Evolutionary conservation across 345 rosid genomes (phyloP), one percentile per base, ranked within the genome.

Genomic region (Mangifera indica): DNA sequence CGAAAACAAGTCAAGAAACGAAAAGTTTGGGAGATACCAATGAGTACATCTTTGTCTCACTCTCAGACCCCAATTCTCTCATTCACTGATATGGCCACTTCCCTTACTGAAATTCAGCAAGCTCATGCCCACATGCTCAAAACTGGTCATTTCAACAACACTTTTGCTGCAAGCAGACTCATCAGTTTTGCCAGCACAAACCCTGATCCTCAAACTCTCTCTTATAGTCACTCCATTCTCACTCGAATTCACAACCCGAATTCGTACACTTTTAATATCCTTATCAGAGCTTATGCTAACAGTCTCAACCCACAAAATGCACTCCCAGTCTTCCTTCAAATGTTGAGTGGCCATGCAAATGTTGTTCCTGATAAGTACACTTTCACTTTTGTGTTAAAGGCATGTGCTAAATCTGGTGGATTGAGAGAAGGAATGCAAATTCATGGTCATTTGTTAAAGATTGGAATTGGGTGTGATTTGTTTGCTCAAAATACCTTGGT

Each of bases 221-320:
- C 82, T 66, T 82, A 79, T 67, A 83, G 86, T 56, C 88, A 60
- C 72, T 79, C 86, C 7, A 45, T 86, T 59, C 76, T 84, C 76
- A 67, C 52, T 66, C 80, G 60, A 21, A 71, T 81, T 63, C 64
- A 73, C 3, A 22, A 29, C 64, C 86, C 87, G 15, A 82, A 75
- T 66, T 76, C 83, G 2, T 86, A 65, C 76, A 79, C 85, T 42
- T 82, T 44, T 69, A 79, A 81, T 60, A 37, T 88, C 63, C 56
- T 86, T 5, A 76, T 84, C 59, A 75, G 85, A 76, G 88, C 80
- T 72, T 82, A 82, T 51, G 85, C 88, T 49, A 86, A 82, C 56
- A 75, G 85, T 68, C 56, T 57, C 10, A 51, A 51, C 51, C 80
- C 81, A 3, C 66, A 74, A 54, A 32, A 10, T 18, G 86, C 85